These are phyloP conservation scores for Globisporangium mamillatum DNA, from an alignment of 352 stramenopile species.

Conservation along the genomic window DNA sequence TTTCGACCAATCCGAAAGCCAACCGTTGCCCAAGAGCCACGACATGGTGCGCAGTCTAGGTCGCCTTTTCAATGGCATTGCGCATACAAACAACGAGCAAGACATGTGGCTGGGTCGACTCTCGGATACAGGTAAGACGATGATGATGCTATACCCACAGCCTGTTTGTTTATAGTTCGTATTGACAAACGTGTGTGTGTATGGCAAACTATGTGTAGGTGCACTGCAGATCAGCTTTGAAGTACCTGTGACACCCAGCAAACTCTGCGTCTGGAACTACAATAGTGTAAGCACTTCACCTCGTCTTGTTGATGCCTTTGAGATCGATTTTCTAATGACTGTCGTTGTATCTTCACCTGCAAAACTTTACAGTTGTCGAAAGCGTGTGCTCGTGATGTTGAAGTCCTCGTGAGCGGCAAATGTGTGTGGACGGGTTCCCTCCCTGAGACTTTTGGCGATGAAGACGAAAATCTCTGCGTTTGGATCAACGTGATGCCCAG, in stretches of 20 bases:
- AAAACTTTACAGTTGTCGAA: constrained; percentile 32
- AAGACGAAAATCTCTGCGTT: constrained; percentile 61
- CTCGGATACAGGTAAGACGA: constrained; percentile 39
- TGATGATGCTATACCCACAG: neutral
- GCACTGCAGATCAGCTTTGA: constrained; percentile 59
- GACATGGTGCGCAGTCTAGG: constrained; percentile 66
- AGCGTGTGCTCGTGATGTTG: constrained; percentile 56
- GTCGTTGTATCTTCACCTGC: neutral
- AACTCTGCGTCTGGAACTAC: constrained; percentile 82
- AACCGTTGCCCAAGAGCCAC: constrained; percentile 49
- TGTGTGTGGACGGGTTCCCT: constrained; percentile 77
- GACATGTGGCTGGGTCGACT: constrained; percentile 80
- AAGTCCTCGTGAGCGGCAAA: constrained; percentile 57
- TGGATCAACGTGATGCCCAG: constrained; percentile 56
- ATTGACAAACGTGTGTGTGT: neutral
- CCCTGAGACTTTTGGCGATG: constrained; percentile 61
- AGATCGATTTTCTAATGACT: neutral
- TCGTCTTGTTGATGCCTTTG: neutral
- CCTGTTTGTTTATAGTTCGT: neutral
- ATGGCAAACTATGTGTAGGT: constrained; percentile 15
- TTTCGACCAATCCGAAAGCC: constrained; percentile 44
- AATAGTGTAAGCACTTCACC: constrained; percentile 48
- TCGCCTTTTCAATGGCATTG: constrained; percentile 55
- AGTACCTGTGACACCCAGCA: constrained; percentile 38
- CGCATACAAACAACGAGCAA: constrained; percentile 60